Evolutionary conservation across 495 filamentous ascomycete species (phyloP), one percentile per base, ranked within the genome.

Genomic region (Tricharina praecox): DNA sequence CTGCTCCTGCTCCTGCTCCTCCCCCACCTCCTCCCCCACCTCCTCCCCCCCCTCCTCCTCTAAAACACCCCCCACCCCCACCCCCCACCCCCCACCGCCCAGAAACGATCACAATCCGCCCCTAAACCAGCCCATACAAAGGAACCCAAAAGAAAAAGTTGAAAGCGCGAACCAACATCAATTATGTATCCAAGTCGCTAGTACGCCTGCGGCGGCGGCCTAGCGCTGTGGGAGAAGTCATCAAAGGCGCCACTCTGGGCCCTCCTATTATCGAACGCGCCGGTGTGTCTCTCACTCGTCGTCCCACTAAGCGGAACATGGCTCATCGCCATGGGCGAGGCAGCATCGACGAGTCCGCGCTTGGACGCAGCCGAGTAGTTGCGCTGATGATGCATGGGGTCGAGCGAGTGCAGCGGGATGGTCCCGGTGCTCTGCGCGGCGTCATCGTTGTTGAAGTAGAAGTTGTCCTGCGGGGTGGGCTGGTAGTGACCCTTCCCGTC

Each of bases 121-220:
- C 64, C 58, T 42, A 55, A 63, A 23, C 62, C 62, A 37, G 77
- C 75, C 3, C 69, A 65, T 7, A 32, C 13, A 32, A 32, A 32
- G 28, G 13, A 32, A 32, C 28, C 7, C 28, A 32, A 32, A 32
- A 32, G 13, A 7, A 32, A 13, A 32, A 32, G 13, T 7, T 7
- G 13, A 32, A 7, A 13, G 7, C 13, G 28, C 28, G 13, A 13
- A 32, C 7, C 13, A 32, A 13, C 28, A 13, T 7, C 28, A 13
- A 32, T 32, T 7, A 7, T 7, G 28, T 32, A 32, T 32, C 7
- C 13, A 32, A 32, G 28, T 7, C 28, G n/a, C n/a, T n/a, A n/a
- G n/a, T n/a, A n/a, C n/a, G n/a, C n/a, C n/a, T n/a, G n/a, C n/a
- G n/a, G n/a, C n/a, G n/a, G n/a, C n/a, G n/a, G n/a, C n/a, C n/a